A percentile compares a stretch with the other conserved stretches of the same genome.
Evolutionary conservation across 495 filamentous ascomycete genomes (phyloP).

Genomic region (Acidiella bohemica): DNA sequence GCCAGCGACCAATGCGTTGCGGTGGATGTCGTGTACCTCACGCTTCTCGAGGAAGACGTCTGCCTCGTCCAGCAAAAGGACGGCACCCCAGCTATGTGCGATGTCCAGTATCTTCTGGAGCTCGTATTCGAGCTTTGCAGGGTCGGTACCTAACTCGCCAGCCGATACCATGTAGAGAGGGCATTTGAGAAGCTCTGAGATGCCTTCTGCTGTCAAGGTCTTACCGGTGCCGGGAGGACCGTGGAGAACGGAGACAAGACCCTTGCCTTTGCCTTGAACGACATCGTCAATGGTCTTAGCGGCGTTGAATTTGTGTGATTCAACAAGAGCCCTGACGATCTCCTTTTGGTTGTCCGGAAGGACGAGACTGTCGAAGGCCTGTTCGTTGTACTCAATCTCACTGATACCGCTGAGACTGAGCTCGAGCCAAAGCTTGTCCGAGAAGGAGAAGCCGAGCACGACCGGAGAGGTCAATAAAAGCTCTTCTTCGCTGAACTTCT

Average conservation of each 20-base stretch:
- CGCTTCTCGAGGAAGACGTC: slow-evolving; percentile 36
- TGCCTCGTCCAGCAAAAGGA: slow-evolving; percentile 35
- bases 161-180: slow-evolving; percentile 78
- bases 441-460: slow-evolving; percentile 84
- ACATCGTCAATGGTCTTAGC: slow-evolving; percentile 75
- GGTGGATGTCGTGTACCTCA: slow-evolving; percentile 32
- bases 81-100: slow-evolving; percentile 72
- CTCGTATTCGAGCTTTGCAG: slow-evolving; percentile 61
- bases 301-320: slow-evolving; percentile 68
- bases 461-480: slow-evolving; percentile 82
- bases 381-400: slow-evolving; percentile 69
- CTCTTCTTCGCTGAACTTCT: slow-evolving; percentile 65
- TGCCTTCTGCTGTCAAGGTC: slow-evolving; percentile 78
- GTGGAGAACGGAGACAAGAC: slow-evolving; percentile 62
- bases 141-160: slow-evolving; percentile 70
- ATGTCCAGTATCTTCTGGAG: slow-evolving; percentile 78
- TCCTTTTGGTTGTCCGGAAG: slow-evolving; percentile 62
- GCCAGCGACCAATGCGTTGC: slow-evolving; percentile 34
- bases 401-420: slow-evolving; percentile 42
- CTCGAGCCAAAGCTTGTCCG: slow-evolving; percentile 51
- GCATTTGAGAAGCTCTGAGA: slow-evolving; percentile 67
- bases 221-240: slow-evolving; percentile 69
- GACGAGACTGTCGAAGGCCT: slow-evolving; percentile 68
- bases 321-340: slow-evolving; percentile 68
- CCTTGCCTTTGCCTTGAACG: slow-evolving; percentile 65